A percentile compares a stretch with the other conserved stretches of the same genome.
phyloP scores from a whole-genome alignment of 2,329 filamentous ascomycete species.

The Talaromyces sp. region DNA sequence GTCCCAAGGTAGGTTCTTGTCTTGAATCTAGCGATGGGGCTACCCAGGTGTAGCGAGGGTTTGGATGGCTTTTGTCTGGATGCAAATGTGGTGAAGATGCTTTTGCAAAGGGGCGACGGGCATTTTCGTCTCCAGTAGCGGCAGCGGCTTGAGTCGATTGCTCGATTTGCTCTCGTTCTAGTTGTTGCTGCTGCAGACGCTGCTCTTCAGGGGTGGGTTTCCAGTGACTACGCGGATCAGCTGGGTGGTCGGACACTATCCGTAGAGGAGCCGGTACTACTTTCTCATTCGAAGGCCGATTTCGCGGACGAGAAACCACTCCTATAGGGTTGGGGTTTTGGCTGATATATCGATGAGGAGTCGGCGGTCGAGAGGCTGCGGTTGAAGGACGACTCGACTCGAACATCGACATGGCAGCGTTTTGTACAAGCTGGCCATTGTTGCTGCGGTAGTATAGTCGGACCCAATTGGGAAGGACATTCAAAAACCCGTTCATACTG shows the following conservation, averaged over 20 bases:
- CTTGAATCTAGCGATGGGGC: slow-evolving; percentile 68
- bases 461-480: slow-evolving; percentile 47
- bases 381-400: slow-evolving; percentile 32
- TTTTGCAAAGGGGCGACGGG: slow-evolving; percentile 50
- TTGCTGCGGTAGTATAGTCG: slow-evolving; percentile 66
- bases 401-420: slow-evolving; percentile 40
- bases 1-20: slow-evolving; percentile 59
- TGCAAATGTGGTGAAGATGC: slow-evolving; percentile 73
- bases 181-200: slow-evolving; percentile 24
- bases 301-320: slow-evolving; percentile 30
- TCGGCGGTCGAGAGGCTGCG: slow-evolving; percentile 17
- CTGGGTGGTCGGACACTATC: slow-evolving; percentile 31
- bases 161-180: slow-evolving; percentile 21
- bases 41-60: slow-evolving; percentile 62
- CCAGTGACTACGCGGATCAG: slow-evolving; percentile 46
- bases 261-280: slow-evolving; percentile 22
- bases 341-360: slow-evolving; percentile 31
- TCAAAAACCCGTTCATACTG: slow-evolving; percentile 43
- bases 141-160: slow-evolving; percentile 4
- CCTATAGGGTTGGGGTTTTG: slow-evolving; percentile 25
- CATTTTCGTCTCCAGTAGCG: slow-evolving; percentile 27
- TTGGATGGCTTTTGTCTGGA: slow-evolving; percentile 58
- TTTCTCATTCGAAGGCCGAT: slow-evolving; percentile 24
- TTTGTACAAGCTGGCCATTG: slow-evolving; percentile 53
- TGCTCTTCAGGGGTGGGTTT: slow-evolving; percentile 29